phyloP scores from a whole-genome alignment of 2,329 filamentous ascomycete genomes.

The Pseudogymnoascus sp. region DNA sequence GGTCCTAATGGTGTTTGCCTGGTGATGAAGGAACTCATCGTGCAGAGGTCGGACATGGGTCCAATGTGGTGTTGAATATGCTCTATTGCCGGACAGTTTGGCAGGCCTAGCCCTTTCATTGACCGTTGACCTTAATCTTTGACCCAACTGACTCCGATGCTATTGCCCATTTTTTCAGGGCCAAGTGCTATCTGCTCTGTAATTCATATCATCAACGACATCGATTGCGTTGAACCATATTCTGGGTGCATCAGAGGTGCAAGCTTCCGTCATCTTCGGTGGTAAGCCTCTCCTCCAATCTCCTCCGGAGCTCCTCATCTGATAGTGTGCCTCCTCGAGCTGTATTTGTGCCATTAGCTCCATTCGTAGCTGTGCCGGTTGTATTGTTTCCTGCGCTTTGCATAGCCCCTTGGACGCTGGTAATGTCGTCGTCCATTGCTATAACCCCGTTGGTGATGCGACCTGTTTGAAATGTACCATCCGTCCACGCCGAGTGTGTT shows the following conservation, averaged over 20 bases:
- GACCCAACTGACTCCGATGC: background rate
- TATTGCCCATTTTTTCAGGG: background rate
- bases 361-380: slow-evolving; percentile 11
- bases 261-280: slow-evolving; percentile 47
- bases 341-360: background rate
- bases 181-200: background rate
- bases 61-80: background rate
- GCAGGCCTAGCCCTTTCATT: background rate
- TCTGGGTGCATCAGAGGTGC: slow-evolving; percentile 43
- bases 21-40: background rate
- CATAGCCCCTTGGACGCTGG: slow-evolving; percentile 4
- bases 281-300: slow-evolving; percentile 47
- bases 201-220: background rate
- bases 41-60: background rate
- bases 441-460: slow-evolving; percentile 44
- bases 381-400: background rate
- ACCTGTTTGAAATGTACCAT: slow-evolving; percentile 56
- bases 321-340: slow-evolving; percentile 39
- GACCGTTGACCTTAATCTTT: background rate
- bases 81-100: background rate
- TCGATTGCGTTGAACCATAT: background rate
- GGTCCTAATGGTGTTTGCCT: background rate
- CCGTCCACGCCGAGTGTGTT: slow-evolving; percentile 41
- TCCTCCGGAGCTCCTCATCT: slow-evolving; percentile 50
- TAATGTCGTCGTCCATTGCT: slow-evolving; percentile 32